Conservation (phyloP, 305 asterid species). For the Rubia tinctorum region DNA sequence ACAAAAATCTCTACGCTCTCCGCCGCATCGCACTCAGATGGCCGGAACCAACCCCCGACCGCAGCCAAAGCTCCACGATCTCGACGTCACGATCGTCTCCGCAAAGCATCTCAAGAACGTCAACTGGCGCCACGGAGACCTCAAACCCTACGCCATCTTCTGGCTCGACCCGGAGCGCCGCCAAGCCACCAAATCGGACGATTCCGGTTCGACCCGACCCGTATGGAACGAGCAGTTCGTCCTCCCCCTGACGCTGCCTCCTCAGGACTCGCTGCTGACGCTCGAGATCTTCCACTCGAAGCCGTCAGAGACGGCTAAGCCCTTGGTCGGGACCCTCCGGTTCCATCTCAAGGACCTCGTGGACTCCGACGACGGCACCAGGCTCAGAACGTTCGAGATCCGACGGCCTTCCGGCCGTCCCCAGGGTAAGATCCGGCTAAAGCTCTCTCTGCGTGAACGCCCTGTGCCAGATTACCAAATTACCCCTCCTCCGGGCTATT, state of each 20-base stretch:
- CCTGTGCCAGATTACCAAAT: constrained; percentile 50
- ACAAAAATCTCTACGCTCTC: neutral
- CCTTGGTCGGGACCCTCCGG: constrained; percentile 67
- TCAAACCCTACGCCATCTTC: constrained; percentile 73
- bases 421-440: constrained; percentile 82
- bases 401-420: constrained; percentile 88
- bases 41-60: constrained; percentile 43
- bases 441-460: constrained; percentile 51
- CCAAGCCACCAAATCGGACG: constrained; percentile 80
- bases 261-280: constrained; percentile 49
- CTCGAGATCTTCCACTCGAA: constrained; percentile 83
- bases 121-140: constrained; percentile 81
- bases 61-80: constrained; percentile 49
- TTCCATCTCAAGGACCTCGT: constrained; percentile 47
- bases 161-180: constrained; percentile 91
- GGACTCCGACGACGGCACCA: constrained; percentile 30
- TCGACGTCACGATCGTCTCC: constrained; percentile 66
- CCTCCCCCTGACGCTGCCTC: constrained; percentile 51
- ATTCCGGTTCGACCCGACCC: constrained; percentile 62
- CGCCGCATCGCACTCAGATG: constrained; percentile 29
- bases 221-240: constrained; percentile 88
- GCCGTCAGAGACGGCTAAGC: constrained; percentile 72
- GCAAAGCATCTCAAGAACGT: constrained; percentile 90
- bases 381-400: constrained; percentile 43
- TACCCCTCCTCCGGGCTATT: constrained; percentile 57